Evolutionary conservation across 495 filamentous ascomycete species (phyloP), one percentile per base, ranked within the genome.

Genomic region (Hypoxylon subgilvum): DNA sequence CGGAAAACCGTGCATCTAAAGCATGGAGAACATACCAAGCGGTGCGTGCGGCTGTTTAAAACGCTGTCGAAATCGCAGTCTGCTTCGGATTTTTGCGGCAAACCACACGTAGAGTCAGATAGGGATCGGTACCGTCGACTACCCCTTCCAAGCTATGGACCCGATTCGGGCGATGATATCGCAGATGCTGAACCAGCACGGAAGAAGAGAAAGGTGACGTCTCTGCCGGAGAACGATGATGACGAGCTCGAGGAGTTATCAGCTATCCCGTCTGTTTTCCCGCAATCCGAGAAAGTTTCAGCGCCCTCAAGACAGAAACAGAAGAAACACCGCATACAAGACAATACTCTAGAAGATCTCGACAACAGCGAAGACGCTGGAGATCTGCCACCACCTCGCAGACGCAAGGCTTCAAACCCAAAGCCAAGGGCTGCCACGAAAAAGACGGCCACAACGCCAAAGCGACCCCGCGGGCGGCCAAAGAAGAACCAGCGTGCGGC

Each of bases 21-120:
- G 30, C 81, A 84, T 53, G 79, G 81, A 12, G 53, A 73, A 14
- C 69, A 72, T 49, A 79, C 79, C 1, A 79, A 73, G 49, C 64
- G 74, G 35, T 78, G 61, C 23, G 76, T 84, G 2, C 70, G 51
- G 31, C 38, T 82, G 6, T 73, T 82, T 34, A 68, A 69, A 47
- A 63, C 48, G 21, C 30, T 81, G 30, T 71, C 62, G 12, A 53
- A 65, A 40, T 58, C 50, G 17, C 72, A 74, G 31, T 67, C 69
- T 13, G 45, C 56, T 8, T 38, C 53, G 4, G 60, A 69, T n/a
- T 59, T 36, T 19, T 65, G 60, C 21, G 45, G 39, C 2, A 63
- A 35, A 27, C 61, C 64, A 1, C 73, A 68, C 38, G 68, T 62
- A 9, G 69, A 68, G 23, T 53, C 54, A 8, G 71, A 76, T 47